These are phyloP conservation scores for Trichoderma orchidacearum DNA, from an alignment of 495 filamentous ascomycete species.

Conservation along the genomic window DNA sequence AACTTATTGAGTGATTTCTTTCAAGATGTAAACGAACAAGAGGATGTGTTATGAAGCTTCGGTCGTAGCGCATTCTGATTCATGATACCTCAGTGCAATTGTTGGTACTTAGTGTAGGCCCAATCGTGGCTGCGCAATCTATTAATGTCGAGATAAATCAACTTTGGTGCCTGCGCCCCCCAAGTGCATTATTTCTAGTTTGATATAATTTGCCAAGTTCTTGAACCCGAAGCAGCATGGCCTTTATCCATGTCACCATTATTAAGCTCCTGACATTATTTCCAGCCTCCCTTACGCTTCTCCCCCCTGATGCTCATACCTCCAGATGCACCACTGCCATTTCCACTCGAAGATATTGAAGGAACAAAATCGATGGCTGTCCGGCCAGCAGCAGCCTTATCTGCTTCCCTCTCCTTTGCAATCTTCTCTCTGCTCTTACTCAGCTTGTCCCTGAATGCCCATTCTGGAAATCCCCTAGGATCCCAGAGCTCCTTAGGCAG, in stretches of 20 bases:
- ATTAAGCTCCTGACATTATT: background rate
- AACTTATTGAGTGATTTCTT: background rate
- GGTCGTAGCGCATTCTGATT: background rate
- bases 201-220: background rate
- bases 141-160: background rate
- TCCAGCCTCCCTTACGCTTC: background rate
- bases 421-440: slow-evolving; percentile 48
- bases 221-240: too few relatives aligned
- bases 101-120: background rate
- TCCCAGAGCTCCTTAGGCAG: slow-evolving; percentile 56
- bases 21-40: background rate
- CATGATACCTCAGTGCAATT: slow-evolving; percentile 6
- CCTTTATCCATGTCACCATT: background rate
- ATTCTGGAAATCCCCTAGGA: slow-evolving; percentile 47
- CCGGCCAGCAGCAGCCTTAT: slow-evolving; percentile 40
- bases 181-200: background rate
- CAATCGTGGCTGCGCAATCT: background rate
- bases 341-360: slow-evolving; percentile 16
- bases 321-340: background rate
- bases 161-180: background rate
- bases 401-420: slow-evolving; percentile 44
- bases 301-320: background rate
- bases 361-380: slow-evolving; percentile 64
- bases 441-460: slow-evolving; percentile 64
- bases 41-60: background rate